Base-by-base conservation (phyloP, 768 basidiomycete species). In the Candolleomyces eurysporus region DNA sequence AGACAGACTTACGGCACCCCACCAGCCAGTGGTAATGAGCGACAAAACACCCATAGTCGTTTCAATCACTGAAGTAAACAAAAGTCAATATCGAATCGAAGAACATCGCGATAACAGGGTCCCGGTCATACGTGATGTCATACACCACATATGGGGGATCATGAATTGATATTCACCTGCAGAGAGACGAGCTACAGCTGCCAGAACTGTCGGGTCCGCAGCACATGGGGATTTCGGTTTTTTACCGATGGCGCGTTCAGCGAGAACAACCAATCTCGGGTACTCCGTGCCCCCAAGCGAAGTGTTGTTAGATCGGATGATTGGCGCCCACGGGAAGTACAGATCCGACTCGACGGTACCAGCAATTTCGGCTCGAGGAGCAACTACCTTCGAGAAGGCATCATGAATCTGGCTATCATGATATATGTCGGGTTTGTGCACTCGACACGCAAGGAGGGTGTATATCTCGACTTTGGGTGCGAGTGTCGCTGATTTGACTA, bases 21-120 rank as follows among this genome's bases (percentile, higher is more conserved):
- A 96, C 84, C 87, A 95, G 2, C 84, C 91, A 13, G 89, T 87
- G 3, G 92, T 94, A 39, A 95, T 68, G 63, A 91, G 90, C 36
- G 85, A 82, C 39, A 96, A 75, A 55, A 92, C 72, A 9, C 94
- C 94, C 76, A 84, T 85, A 9, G 81, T 76, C 3, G 87, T 78
- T 0, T 84, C 73, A 69, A 91, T 86, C 21, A 81, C 90, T 92
- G 26, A 26, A 4, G 65, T 6, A 56, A 36, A 40, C 61, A n/a
- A 48, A 59, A n/a, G 26, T 49, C 46, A 49, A n/a, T 53, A 16
- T 32, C 7, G 3, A 19, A 19, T 42, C 19, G 5, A 40, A 43
- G 43, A 22, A n/a, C 26, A 4, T 26, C 30, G 54, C 40, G 11
- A 11, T 31, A 48, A 60, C 21, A 30, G 32, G 51, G 36, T 13